Percentiles rank a stretch among this genome's conserved stretches.
These are phyloP conservation scores for Globisporangium spinosum DNA, from an alignment of 352 stramenopile species.

Conservation along the genomic window DNA sequence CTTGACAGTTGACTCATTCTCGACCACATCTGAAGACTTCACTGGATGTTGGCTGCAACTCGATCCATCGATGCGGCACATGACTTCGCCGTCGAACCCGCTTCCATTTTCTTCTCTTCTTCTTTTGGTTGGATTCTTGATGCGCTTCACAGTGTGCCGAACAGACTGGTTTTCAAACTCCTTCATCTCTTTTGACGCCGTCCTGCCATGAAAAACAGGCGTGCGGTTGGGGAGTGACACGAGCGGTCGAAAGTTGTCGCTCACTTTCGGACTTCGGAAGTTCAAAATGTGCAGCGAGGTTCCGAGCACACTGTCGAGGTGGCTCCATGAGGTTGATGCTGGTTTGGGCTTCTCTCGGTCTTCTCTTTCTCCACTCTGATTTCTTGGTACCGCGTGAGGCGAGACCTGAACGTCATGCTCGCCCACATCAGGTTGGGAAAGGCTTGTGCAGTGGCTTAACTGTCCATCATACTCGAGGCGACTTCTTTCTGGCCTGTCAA, in stretches of 20 bases:
- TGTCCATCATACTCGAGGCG: conserved; percentile 13
- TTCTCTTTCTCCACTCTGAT: background rate
- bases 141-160: conserved; percentile 37
- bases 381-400: background rate
- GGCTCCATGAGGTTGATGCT: conserved; percentile 50
- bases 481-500: conserved; percentile 6
- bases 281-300: conserved; percentile 70
- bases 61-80: conserved; percentile 41
- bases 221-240: conserved; percentile 20
- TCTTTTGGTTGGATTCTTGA: conserved; percentile 52
- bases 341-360: conserved; percentile 34
- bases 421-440: conserved; percentile 5
- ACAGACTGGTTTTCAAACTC: conserved; percentile 40
- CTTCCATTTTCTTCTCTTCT: conserved; percentile 51
- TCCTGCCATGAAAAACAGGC: conserved; percentile 1
- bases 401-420: background rate
- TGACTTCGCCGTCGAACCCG: conserved; percentile 65
- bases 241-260: conserved; percentile 68
- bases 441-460: conserved; percentile 11
- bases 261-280: conserved; percentile 77
- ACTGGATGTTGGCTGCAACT: conserved; percentile 12
- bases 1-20: background rate
- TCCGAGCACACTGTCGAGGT: conserved; percentile 64
- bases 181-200: conserved; percentile 32
- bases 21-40: background rate